Evolutionary conservation across 164 flowering plant species (phyloP).

Genomic region (Stephania cephalantha): DNA sequence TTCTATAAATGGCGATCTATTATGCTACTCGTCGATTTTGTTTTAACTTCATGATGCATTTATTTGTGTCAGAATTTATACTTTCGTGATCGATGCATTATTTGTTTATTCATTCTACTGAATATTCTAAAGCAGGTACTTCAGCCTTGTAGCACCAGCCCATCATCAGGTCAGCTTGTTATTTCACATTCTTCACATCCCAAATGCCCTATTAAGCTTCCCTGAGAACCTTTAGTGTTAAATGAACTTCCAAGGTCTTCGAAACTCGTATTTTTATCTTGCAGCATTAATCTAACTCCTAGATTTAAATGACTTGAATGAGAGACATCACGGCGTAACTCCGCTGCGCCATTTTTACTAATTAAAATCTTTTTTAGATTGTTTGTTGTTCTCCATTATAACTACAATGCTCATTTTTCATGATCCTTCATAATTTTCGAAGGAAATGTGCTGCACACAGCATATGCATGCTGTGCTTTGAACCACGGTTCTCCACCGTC

Average conservation of each 20-base stretch:
- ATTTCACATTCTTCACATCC: background rate
- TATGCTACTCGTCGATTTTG: background rate
- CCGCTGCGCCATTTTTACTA: background rate
- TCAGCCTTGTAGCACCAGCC: background rate
- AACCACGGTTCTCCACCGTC: background rate
- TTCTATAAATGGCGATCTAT: background rate
- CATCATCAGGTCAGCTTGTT: background rate
- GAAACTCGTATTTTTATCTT: background rate
- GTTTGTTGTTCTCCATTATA: background rate
- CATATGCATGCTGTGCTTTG: background rate
- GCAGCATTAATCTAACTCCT: background rate
- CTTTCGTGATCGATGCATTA: background rate
- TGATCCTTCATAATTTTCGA: background rate
- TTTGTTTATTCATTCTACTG: background rate
- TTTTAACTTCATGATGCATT: background rate
- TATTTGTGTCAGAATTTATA: background rate
- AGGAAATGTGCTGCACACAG: background rate
- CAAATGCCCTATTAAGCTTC: background rate
- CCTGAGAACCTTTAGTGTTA: background rate
- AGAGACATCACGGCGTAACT: background rate
- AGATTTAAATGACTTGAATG: background rate
- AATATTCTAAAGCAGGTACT: background rate
- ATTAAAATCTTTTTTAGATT: background rate
- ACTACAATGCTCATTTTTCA: background rate
- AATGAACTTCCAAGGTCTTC: background rate